Base-by-base conservation (phyloP, 257 asterid genomes). In the Solanum peruvianum region DNA sequence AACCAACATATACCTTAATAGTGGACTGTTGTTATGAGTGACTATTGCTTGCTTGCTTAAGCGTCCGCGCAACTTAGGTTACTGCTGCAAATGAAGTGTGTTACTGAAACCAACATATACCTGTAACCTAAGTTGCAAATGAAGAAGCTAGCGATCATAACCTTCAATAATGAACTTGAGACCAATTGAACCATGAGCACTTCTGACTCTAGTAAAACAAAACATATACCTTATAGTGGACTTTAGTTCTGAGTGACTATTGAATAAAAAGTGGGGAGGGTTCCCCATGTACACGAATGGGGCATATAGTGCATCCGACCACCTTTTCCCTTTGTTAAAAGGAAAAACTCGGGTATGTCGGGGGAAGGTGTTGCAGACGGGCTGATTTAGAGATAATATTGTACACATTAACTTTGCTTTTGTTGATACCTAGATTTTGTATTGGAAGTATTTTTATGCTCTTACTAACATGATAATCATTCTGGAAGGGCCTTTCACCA, bases 401-500 rank as follows among this genome's bases (percentile, higher is more conserved):
- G 69, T 81, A 47, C 15, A 4, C 42, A 47, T 9, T 9, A 25
- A 77, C 84, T 47, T 49, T 49, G 85, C 29, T 81, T 49, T 47
- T 47, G 69, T 29, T 81, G 85, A 81, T 49, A 3, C 6, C 31
- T 9, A 18, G 69, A 45, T 27, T 80, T 49, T 81, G 29, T 11
- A 49, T 47, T 81, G 69, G 4, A 18, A n/a, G 81, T 69, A 39
- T 13, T 56, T 20, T 13, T 33, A 14, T 85, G 56, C 18, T 52
- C 86, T 16, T 76, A 2, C 35, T 76, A 37, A 25, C 37, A 45
- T 82, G 77, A n/a, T 23, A 41, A 70, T 82, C 82, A 41, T 76
- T 80, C 7, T 87, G 82, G 89, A 95, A 95, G 98, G 98, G 97
- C 96, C 71, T 93, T 95, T 91, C 98, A 95, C 92, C 97, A 94